Conservation (phyloP, 1,139 yeast genomes). For the Yamadazyma atmosphaerica region DNA sequence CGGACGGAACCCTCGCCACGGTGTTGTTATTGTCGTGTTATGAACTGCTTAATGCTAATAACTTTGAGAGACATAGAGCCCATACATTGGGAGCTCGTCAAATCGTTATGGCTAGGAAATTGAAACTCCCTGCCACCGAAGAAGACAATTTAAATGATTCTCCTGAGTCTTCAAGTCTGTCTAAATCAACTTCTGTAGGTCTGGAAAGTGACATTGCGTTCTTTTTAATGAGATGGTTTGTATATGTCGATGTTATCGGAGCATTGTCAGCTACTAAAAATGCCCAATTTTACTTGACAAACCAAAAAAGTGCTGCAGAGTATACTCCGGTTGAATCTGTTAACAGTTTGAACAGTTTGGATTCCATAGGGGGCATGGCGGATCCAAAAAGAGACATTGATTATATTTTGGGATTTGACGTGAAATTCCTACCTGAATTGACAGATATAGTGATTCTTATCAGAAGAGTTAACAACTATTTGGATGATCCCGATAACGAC, state of each 20-base stretch:
- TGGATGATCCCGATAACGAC: constrained; percentile 15
- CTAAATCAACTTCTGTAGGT: constrained; percentile 10
- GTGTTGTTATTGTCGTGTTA: constrained; percentile 63
- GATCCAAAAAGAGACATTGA: constrained; percentile 51
- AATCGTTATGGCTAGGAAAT: constrained; percentile 56
- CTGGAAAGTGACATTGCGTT: constrained; percentile 48
- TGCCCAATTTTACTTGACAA: constrained; percentile 26
- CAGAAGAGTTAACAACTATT: constrained; percentile 31
- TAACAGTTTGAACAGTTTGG: constrained; percentile 13
- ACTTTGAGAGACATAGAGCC: constrained; percentile 57
- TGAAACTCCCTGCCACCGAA: constrained; percentile 14
- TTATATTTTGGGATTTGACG: constrained; percentile 59
- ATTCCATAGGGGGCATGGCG: constrained; percentile 6
- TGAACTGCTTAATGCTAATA: constrained; percentile 53
- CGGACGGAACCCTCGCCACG: constrained; percentile 68
- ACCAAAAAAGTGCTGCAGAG: constrained; percentile 14
- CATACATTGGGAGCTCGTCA: constrained; percentile 72
- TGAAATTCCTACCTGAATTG: constrained; percentile 50
- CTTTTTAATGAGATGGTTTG: constrained; percentile 71
- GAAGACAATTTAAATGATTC: constrained; percentile 10
- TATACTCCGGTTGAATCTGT: constrained; percentile 19
- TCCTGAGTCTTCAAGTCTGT: constrained; percentile 13
- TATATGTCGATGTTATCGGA: constrained; percentile 69
- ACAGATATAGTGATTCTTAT: constrained; percentile 48
- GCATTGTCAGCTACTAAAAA: constrained; percentile 46